These are phyloP conservation scores for Dacryopinax spathularia DNA, from an alignment of 768 basidiomycete species.

Conservation along the genomic window DNA sequence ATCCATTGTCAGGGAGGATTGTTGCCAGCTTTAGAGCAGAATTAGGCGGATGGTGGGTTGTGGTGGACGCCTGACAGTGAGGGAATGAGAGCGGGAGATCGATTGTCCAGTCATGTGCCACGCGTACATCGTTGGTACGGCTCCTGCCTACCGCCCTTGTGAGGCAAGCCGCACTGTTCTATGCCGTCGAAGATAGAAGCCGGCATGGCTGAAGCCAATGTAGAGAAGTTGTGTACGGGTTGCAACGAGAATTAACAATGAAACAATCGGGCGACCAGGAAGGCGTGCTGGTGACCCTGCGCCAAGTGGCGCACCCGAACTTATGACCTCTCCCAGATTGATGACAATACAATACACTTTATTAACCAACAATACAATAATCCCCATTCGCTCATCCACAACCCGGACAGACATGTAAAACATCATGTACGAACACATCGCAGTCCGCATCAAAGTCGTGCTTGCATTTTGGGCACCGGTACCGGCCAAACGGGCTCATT, in stretches of 20 bases:
- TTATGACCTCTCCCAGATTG: too few species aligned
- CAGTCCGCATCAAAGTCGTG: slow-evolving; percentile 90
- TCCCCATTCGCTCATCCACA: slow-evolving; percentile 17
- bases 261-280: too few species aligned
- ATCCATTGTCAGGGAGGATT: neutral
- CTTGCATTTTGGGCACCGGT: slow-evolving; percentile 73
- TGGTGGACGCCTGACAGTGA: neutral
- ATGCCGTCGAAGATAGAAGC: too few species aligned
- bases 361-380: neutral
- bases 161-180: too few species aligned
- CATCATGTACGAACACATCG: slow-evolving; percentile 91
- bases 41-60: neutral
- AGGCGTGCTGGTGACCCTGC: too few species aligned
- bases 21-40: neutral
- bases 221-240: too few species aligned
- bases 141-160: too few species aligned
- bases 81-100: neutral
- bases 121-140: neutral
- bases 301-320: too few species aligned
- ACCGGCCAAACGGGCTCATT: slow-evolving; percentile 72
- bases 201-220: neutral
- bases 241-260: too few species aligned
- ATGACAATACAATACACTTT: neutral
- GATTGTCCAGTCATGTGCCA: slow-evolving; percentile 1
- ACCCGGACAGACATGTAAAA: slow-evolving; percentile 81